Percentiles rank a stretch among this genome's conserved stretches.
These are phyloP conservation scores for Waitea zeae DNA, from an alignment of 1,284 basidiomycete species.

Conservation along the genomic window DNA sequence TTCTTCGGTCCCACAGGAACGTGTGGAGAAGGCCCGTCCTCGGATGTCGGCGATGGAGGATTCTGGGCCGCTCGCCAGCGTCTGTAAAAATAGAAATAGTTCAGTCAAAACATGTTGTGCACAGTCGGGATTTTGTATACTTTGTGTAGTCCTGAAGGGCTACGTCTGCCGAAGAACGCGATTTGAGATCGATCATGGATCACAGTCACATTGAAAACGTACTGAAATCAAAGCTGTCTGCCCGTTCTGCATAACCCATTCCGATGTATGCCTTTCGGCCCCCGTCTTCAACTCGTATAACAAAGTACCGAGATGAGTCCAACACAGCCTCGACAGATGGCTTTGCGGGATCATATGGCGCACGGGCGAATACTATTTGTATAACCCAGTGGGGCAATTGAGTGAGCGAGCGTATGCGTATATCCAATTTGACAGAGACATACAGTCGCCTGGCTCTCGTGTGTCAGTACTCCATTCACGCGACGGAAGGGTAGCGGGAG, in stretches of 20 bases:
- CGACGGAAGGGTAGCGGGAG: too few relatives aligned
- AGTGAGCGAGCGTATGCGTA: not conserved
- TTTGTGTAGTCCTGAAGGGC: conserved; percentile 93
- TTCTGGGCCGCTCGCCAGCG: conserved; percentile 44
- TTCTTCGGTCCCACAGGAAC: conserved; percentile 70
- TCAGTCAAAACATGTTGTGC: not conserved
- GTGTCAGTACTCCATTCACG: conserved; percentile 3
- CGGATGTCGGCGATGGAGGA: conserved; percentile 24
- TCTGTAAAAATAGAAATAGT: conserved; percentile 17
- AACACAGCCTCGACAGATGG: conserved; percentile 89
- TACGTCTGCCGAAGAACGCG: conserved; percentile 51
- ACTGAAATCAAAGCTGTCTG: conserved; percentile 93
- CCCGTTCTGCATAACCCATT: conserved; percentile 82
- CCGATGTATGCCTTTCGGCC: conserved; percentile 86
- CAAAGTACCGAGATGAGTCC: conserved; percentile 93
- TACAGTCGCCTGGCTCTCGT: conserved; percentile 36
- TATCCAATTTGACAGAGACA: conserved; percentile 9
- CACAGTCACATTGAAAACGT: conserved; percentile 13
- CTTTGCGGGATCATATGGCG: conserved; percentile 71
- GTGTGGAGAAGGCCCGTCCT: conserved; percentile 31
- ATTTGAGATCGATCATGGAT: not conserved
- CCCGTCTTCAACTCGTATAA: conserved; percentile 76
- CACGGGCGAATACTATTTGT: conserved; percentile 69
- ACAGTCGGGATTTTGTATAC: conserved; percentile 20
- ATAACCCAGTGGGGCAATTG: not conserved